Conservation (phyloP, 2,329 filamentous ascomycete genomes). For the Emergomyces pasteurianus region DNA sequence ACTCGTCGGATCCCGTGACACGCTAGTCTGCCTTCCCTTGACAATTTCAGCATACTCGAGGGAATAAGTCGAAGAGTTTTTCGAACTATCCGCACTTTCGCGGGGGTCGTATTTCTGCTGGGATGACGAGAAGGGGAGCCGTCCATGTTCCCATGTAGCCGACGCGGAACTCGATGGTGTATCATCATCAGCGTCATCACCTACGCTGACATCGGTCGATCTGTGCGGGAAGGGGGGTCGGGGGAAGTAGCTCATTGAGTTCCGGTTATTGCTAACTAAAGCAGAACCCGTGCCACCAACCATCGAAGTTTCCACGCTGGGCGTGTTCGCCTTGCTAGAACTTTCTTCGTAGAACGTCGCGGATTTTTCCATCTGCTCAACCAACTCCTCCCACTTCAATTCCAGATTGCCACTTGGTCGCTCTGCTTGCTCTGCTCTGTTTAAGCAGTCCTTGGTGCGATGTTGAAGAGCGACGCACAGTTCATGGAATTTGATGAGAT, state of each 20-base stretch:
- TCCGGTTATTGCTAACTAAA: constrained; percentile 24
- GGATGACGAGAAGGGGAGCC: constrained; percentile 25
- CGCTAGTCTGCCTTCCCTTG: constrained; percentile 27
- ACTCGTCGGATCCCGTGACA: constrained; percentile 27
- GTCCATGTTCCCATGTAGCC: constrained; percentile 30
- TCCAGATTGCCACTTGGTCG: constrained; percentile 35
- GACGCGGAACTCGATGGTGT: constrained; percentile 35
- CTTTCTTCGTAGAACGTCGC: constrained; percentile 31
- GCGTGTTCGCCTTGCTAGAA: constrained; percentile 27
- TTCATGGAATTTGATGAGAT: constrained; percentile 32
- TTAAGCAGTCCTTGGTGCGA: constrained; percentile 35
- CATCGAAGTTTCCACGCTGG: constrained; percentile 22
- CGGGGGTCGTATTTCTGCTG: constrained; percentile 30
- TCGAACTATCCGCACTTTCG: constrained; percentile 33
- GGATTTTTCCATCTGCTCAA: constrained; percentile 36
- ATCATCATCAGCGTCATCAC: constrained; percentile 30
- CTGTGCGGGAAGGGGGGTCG: constrained; percentile 27
- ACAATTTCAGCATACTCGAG: constrained; percentile 28
- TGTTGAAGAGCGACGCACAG: constrained; percentile 31
- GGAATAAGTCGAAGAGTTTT: constrained; percentile 37
- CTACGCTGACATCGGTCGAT: constrained; percentile 24
- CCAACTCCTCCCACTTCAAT: constrained; percentile 38
- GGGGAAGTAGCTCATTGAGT: constrained; percentile 31
- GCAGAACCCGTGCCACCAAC: constrained; percentile 17
- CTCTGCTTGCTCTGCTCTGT: constrained; percentile 37